phyloP scores from a whole-genome alignment of 352 stramenopile genomes.

The Globisporangium cystogenes region DNA sequence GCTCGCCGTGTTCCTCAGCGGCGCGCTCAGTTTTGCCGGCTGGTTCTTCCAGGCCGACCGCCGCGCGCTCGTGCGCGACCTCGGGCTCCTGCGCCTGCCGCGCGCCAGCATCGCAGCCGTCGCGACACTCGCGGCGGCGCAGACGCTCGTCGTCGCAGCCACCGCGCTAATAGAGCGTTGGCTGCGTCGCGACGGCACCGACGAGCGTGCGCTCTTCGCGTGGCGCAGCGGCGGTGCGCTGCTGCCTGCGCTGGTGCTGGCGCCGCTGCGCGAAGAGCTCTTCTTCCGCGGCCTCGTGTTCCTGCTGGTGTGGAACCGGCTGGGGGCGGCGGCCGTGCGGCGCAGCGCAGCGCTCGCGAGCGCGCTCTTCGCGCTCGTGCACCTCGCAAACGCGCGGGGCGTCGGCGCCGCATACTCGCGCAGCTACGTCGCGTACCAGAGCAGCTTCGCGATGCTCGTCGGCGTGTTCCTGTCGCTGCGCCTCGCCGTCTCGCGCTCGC shows the following conservation, averaged over 20 bases:
- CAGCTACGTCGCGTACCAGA: conserved; percentile 35
- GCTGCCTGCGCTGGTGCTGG: conserved; percentile 28
- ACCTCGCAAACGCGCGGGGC: conserved; percentile 33
- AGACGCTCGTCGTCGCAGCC: not conserved
- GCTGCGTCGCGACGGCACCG: conserved; percentile 17
- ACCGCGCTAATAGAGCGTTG: conserved; percentile 1
- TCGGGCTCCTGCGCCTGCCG: not conserved
- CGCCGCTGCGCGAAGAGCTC: conserved; percentile 49
- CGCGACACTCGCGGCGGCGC: not conserved
- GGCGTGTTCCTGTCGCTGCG: conserved; percentile 40
- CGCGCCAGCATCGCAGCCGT: not conserved
- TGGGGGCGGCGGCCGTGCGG: conserved; percentile 12
- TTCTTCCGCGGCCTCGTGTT: conserved; percentile 57
- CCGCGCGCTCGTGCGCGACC: not conserved
- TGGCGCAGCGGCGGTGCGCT: conserved; percentile 7
- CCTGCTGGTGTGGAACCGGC: conserved; percentile 39
- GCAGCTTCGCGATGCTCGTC: conserved; percentile 34
- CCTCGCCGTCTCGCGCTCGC: conserved; percentile 25
- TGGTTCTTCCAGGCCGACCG: conserved; percentile 26
- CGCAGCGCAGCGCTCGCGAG: conserved; percentile 25
- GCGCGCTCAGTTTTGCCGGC: conserved; percentile 20
- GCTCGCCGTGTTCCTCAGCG: conserved; percentile 17
- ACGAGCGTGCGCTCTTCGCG: not conserved
- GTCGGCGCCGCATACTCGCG: conserved; percentile 12
- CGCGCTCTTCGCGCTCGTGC: conserved; percentile 40